Conservation (phyloP, 345 rosid species). For the Acer saccharum region DNA sequence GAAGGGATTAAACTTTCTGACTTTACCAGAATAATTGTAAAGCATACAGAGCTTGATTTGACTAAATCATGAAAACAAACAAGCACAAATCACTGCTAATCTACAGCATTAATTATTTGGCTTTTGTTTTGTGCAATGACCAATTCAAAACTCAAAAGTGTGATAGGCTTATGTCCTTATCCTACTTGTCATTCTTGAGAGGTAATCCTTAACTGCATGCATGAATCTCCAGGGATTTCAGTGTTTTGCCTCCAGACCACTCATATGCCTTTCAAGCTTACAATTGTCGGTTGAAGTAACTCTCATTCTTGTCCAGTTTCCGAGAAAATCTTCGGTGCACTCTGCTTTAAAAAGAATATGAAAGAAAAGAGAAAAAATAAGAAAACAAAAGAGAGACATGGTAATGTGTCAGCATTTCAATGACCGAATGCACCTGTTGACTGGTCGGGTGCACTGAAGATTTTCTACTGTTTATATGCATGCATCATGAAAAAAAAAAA, state of each 20-base stretch:
- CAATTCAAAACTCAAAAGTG: too few relatives aligned
- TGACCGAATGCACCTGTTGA: too few relatives aligned
- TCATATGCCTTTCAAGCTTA: background rate
- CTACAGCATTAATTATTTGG: background rate
- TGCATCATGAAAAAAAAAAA: too few relatives aligned
- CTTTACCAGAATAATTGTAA: background rate
- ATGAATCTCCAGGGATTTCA: background rate
- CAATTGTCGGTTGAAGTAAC: slow-evolving; percentile 5
- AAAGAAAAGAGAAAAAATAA: background rate
- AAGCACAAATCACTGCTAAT: background rate
- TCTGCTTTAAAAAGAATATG: too few relatives aligned
- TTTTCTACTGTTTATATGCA: too few relatives aligned
- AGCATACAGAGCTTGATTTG: background rate
- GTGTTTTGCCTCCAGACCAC: background rate
- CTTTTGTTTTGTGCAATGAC: background rate
- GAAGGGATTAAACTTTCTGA: slow-evolving; percentile 1
- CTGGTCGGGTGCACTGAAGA: too few relatives aligned
- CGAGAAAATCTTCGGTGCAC: too few relatives aligned
- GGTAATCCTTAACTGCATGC: background rate
- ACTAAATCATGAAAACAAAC: slow-evolving; percentile 1
- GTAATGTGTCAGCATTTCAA: too few relatives aligned
- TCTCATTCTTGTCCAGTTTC: background rate
- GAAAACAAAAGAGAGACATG: background rate
- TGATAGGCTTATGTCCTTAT: background rate
- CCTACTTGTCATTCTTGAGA: background rate